phyloP scores from a whole-genome alignment of 768 basidiomycete species.

The Russula earlei region DNA sequence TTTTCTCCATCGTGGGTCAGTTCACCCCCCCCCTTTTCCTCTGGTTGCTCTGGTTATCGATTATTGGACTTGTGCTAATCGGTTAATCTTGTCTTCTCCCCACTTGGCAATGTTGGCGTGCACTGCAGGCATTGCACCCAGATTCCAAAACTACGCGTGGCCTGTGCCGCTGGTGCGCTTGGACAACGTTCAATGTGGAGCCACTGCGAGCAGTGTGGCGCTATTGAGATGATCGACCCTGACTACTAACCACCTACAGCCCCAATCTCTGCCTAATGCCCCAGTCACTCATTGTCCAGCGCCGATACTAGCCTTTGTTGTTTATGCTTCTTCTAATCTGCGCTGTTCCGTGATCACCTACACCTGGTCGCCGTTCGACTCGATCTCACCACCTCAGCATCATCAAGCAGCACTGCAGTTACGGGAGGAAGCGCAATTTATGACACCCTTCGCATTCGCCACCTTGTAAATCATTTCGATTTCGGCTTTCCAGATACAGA shows the following conservation, averaged over 20 bases:
- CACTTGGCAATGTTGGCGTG: neutral
- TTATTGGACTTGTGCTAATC: constrained; percentile 12
- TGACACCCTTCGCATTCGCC: constrained; percentile 2
- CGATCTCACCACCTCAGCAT: constrained; percentile 4
- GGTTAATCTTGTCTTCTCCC: neutral
- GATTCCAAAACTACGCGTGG: constrained; percentile 75
- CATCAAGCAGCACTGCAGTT: neutral
- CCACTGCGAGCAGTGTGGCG: constrained; percentile 81
- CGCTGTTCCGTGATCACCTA: constrained; percentile 8
- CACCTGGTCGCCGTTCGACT: constrained; percentile 3
- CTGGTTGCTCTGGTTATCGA: neutral
- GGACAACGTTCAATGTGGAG: constrained; percentile 81
- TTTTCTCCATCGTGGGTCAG: constrained; percentile 68
- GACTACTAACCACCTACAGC: constrained; percentile 32
- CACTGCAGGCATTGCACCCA: constrained; percentile 55
- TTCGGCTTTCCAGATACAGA: neutral
- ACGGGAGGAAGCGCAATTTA: constrained; percentile 1
- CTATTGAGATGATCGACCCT: constrained; percentile 79
- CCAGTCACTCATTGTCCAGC: neutral
- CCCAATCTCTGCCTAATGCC: neutral
- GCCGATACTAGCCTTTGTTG: constrained; percentile 23
- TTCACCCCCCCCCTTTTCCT: constrained; percentile 3
- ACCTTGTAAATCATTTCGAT: neutral
- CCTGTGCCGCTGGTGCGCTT: constrained; percentile 59
- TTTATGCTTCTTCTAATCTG: constrained; percentile 26